phyloP scores from a whole-genome alignment of 1,284 basidiomycete genomes.

The Ceratobasidium papillatum region DNA sequence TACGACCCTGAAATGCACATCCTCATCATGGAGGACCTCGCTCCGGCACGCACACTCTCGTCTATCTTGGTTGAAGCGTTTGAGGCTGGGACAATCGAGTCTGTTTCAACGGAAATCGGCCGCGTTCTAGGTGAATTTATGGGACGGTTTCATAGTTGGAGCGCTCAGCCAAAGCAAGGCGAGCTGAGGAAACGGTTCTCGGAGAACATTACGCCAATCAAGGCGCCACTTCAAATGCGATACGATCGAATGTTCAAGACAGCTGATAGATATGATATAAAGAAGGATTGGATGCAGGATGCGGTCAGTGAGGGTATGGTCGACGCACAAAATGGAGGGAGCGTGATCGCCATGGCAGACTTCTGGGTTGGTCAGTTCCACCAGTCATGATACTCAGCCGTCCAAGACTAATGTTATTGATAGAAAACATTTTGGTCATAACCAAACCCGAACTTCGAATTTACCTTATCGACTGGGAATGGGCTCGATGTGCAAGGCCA shows the following conservation, averaged over 20 bases:
- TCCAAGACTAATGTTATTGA: neutral
- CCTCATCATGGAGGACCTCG: neutral
- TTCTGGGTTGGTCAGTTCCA: constrained; percentile 20
- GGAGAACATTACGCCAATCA: neutral
- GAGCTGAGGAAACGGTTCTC: neutral
- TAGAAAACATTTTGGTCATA: neutral
- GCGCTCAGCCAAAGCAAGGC: neutral
- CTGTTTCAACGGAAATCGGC: neutral
- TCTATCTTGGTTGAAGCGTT: neutral
- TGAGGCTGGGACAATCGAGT: neutral
- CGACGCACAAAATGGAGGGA: constrained; percentile 51
- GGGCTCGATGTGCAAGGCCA: neutral
- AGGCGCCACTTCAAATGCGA: neutral
- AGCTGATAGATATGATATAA: neutral
- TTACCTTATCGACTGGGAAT: constrained; percentile 32
- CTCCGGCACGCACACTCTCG: neutral
- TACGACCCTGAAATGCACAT: constrained; percentile 2
- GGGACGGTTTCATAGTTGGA: constrained; percentile 9
- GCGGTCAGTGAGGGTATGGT: constrained; percentile 53
- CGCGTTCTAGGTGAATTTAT: constrained; percentile 11
- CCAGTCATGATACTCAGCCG: neutral
- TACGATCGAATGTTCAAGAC: neutral
- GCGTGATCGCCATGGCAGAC: constrained; percentile 19
- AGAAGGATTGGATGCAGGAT: constrained; percentile 46
- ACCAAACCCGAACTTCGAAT: neutral